These are phyloP conservation scores for Chalaropsis thielavioides DNA, from an alignment of 2,329 filamentous ascomycete species.

Conservation along the genomic window DNA sequence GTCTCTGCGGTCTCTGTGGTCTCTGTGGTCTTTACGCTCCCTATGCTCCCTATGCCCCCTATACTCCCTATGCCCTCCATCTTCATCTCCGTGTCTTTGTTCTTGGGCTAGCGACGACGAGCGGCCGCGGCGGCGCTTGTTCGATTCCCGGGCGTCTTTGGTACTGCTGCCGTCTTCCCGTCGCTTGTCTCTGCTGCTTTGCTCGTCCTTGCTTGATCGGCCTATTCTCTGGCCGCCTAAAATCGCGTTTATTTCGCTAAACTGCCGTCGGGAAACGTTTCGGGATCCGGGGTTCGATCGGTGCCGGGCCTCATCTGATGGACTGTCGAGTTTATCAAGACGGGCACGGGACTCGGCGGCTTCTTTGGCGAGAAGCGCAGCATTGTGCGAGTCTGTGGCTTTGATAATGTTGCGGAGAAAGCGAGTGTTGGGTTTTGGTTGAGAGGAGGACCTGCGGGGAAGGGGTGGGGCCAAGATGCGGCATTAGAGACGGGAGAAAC, in stretches of 20 bases:
- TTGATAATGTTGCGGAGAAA: conserved; percentile 81
- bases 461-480: conserved; percentile 20
- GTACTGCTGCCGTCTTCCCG: not conserved
- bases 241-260: conserved; percentile 47
- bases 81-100: not conserved
- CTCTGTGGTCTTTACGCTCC: not conserved
- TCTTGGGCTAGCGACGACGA: not conserved
- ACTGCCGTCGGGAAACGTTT: conserved; percentile 34
- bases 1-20: not conserved
- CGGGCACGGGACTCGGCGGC: conserved; percentile 61
- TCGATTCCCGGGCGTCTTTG: not conserved
- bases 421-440: conserved; percentile 75
- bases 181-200: not conserved
- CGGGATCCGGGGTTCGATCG: conserved; percentile 24
- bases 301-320: conserved; percentile 31
- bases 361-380: conserved; percentile 70
- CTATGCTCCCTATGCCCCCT: not conserved
- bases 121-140: not conserved
- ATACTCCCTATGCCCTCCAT: too few relatives aligned
- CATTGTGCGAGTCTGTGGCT: conserved; percentile 80
- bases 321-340: conserved; percentile 44
- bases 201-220: conserved; percentile 15
- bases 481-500: not conserved
- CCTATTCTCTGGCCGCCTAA: conserved; percentile 25
- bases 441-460: conserved; percentile 12